These are phyloP conservation scores for Medicago arabica DNA, from an alignment of 306 rosid genomes.

Conservation along the genomic window DNA sequence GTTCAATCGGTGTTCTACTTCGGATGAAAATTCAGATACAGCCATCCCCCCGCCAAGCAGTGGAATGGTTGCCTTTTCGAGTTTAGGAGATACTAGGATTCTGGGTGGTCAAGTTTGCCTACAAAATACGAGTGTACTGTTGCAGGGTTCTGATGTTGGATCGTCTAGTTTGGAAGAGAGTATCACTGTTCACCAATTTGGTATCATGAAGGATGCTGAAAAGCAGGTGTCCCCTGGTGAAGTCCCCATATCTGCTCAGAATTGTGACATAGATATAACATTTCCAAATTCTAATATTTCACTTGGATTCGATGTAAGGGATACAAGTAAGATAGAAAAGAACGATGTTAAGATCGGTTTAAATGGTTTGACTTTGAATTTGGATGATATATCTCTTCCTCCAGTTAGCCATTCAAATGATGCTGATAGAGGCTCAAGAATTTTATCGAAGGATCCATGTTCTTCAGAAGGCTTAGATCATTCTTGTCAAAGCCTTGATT, in stretches of 20 bases:
- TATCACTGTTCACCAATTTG: conserved; percentile 40
- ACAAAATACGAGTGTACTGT: conserved; percentile 43
- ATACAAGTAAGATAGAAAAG: conserved; percentile 44
- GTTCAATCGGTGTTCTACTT: conserved; percentile 38
- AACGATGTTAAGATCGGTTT: conserved; percentile 48
- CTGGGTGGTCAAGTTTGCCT: conserved; percentile 46
- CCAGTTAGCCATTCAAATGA: conserved; percentile 40
- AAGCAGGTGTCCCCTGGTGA: conserved; percentile 46
- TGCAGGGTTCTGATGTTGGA: conserved; percentile 45
- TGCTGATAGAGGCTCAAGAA: conserved; percentile 46
- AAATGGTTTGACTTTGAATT: conserved; percentile 48
- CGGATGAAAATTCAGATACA: conserved; percentile 48
- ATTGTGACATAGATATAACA: conserved; percentile 40
- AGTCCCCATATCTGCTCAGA: conserved; percentile 47
- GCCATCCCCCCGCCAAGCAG: conserved; percentile 41
- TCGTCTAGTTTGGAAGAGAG: conserved; percentile 45
- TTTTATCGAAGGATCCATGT: conserved; percentile 44
- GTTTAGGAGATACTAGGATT: conserved; percentile 49
- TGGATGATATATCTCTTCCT: conserved; percentile 43
- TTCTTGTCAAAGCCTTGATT: conserved; percentile 51
- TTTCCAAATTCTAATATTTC: conserved; percentile 44
- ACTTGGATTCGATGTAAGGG: conserved; percentile 49
- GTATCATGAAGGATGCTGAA: conserved; percentile 36
- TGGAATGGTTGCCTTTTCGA: conserved; percentile 42
- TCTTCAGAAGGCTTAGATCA: conserved; percentile 50